These are phyloP conservation scores for Asterella californica DNA, from an alignment of 225 moss, liverwort and hornwort genomes.

Conservation along the genomic window DNA sequence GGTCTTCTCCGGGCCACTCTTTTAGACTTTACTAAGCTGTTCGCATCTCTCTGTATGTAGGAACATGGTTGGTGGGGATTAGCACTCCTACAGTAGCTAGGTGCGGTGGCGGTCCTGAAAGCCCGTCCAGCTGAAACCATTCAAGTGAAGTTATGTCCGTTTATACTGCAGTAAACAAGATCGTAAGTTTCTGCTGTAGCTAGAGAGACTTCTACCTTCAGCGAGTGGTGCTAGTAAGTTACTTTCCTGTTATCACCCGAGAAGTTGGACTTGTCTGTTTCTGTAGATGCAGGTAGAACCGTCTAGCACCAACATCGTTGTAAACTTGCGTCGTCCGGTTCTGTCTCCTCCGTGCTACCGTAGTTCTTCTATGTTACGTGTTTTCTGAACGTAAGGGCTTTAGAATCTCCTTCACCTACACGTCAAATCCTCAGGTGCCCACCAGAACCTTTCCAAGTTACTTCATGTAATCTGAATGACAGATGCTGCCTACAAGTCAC, in stretches of 20 bases:
- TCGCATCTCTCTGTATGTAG: too few species aligned
- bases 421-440: conserved; percentile 1
- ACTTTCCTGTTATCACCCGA: background rate
- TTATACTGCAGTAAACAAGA: too few species aligned
- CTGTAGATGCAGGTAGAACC: background rate
- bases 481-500: background rate
- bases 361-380: background rate
- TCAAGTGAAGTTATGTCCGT: too few species aligned
- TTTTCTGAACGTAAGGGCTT: background rate
- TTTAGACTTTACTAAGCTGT: too few species aligned
- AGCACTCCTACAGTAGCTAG: too few species aligned
- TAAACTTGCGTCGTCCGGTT: background rate
- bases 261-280: background rate
- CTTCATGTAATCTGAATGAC: background rate
- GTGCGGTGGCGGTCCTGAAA: too few species aligned
- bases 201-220: too few species aligned
- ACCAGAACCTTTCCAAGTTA: background rate
- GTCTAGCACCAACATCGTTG: background rate
- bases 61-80: too few species aligned
- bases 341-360: background rate
- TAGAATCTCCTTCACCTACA: background rate
- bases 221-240: background rate
- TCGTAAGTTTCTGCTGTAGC: too few species aligned
- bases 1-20: too few species aligned
- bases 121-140: too few species aligned